phyloP scores from a whole-genome alignment of 192 early-diverging fungal genomes.

The Piromyces finnis region DNA sequence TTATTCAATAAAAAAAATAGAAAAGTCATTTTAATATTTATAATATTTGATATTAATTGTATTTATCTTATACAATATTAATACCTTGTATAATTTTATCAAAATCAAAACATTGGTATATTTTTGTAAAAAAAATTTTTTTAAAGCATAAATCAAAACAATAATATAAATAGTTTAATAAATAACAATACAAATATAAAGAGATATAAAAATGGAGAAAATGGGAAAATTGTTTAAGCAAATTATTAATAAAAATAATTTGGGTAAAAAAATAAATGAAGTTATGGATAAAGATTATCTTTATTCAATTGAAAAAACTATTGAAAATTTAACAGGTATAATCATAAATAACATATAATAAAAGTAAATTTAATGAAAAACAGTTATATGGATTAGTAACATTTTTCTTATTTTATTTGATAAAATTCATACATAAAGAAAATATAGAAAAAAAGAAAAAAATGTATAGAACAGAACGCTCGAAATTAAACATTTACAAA shows the following conservation, averaged over 20 bases:
- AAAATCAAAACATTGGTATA: too few species aligned
- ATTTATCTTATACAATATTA: too few species aligned
- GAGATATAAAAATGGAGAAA: neutral
- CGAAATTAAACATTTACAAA: neutral
- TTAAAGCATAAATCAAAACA: too few species aligned
- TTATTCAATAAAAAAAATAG: too few species aligned
- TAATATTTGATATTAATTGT: too few species aligned
- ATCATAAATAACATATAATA: neutral
- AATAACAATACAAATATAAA: neutral
- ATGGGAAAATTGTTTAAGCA: neutral
- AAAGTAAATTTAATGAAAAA: too few species aligned
- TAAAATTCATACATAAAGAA: neutral
- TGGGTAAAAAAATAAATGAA: neutral
- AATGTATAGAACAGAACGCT: neutral
- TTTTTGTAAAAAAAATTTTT: too few species aligned
- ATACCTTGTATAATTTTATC: too few species aligned
- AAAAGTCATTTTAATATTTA: too few species aligned
- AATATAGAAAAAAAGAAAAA: neutral
- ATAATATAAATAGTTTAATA: too few species aligned
- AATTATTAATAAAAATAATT: neutral
- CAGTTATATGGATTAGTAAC: too few species aligned
- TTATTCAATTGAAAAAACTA: neutral
- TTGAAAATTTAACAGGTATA: neutral
- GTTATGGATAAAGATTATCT: neutral
- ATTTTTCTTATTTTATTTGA: too few species aligned